Conservation (phyloP, 345 rosid species). For the Eucalyptus pauciflora region DNA sequence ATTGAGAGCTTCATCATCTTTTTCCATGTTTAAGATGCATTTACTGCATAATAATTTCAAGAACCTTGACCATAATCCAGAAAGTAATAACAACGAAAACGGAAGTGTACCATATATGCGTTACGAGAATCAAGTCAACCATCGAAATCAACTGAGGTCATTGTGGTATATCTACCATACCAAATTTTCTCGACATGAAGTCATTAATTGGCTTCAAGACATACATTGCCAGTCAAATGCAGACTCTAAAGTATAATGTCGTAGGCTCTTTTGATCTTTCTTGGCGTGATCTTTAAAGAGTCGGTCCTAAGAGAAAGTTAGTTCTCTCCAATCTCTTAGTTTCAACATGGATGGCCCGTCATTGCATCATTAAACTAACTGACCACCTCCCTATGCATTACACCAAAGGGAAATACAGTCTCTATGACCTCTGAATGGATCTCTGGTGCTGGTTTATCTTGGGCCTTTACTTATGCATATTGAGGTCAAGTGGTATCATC, state of each 20-base stretch:
- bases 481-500: neutral
- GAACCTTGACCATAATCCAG: neutral
- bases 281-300: neutral
- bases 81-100: neutral
- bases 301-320: neutral
- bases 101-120: neutral
- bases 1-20: neutral
- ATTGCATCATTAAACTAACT: neutral
- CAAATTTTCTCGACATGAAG: neutral
- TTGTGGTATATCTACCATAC: neutral
- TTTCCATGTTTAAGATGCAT: neutral
- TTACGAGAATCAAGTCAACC: neutral
- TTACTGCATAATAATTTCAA: neutral
- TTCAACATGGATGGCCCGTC: neutral
- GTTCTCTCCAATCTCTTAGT: neutral
- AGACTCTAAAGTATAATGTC: neutral
- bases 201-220: neutral
- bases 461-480: neutral
- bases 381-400: neutral
- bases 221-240: neutral
- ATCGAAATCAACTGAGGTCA: neutral
- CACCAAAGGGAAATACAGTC: neutral
- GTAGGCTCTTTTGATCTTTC: neutral
- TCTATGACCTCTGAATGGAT: neutral
- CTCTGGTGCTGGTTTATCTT: neutral